These are phyloP conservation scores for Dalbergia cultrata DNA, from an alignment of 306 rosid genomes.

Conservation along the genomic window DNA sequence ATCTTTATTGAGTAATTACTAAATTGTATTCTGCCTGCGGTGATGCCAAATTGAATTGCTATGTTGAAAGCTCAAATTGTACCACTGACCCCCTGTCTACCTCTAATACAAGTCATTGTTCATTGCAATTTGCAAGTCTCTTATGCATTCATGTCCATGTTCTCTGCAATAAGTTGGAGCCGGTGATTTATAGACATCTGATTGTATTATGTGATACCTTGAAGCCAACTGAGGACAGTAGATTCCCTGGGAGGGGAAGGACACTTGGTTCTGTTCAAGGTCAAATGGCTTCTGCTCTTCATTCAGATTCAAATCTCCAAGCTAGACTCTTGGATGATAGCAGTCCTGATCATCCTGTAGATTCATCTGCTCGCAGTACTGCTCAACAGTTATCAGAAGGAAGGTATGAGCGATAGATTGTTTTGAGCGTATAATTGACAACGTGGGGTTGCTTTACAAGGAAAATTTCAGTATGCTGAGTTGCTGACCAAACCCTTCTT, in stretches of 20 bases:
- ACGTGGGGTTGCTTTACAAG: conserved; percentile 30
- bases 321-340: conserved; percentile 79
- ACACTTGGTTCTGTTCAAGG: conserved; percentile 68
- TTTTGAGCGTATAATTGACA: conserved; percentile 42
- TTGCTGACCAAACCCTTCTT: conserved; percentile 16
- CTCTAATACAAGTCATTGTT: conserved; percentile 36
- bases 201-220: conserved; percentile 41
- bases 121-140: conserved; percentile 25
- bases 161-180: conserved; percentile 26
- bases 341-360: conserved; percentile 55
- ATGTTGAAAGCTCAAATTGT: conserved; percentile 39
- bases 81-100: neutral
- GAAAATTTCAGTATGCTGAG: conserved; percentile 26
- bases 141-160: conserved; percentile 24
- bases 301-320: conserved; percentile 84
- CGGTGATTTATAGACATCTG: conserved; percentile 28
- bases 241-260: conserved; percentile 94
- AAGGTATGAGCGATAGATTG: conserved; percentile 62
- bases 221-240: conserved; percentile 67
- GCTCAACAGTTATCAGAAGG: conserved; percentile 66
- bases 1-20: conserved; percentile 19
- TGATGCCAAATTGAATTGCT: conserved; percentile 30
- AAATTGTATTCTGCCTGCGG: neutral
- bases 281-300: conserved; percentile 60
- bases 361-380: conserved; percentile 53